A percentile compares a stretch with the other conserved stretches of the same genome.
phyloP scores from a whole-genome alignment of 768 basidiomycete species.

The Tylopilus subfusipes region DNA sequence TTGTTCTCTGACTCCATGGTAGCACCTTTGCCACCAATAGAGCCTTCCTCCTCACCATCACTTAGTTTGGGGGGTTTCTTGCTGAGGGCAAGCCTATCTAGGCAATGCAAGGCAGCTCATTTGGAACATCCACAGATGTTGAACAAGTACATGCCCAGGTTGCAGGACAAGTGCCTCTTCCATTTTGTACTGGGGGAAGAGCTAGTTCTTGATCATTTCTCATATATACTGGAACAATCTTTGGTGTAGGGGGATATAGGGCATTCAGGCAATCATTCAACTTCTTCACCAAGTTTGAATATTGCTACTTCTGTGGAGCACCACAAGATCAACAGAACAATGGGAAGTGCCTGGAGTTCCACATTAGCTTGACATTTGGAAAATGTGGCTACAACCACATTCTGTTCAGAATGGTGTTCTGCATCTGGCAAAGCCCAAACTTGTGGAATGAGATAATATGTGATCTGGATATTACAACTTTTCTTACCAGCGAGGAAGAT shows the following conservation, averaged over 20 bases:
- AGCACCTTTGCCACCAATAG: neutral
- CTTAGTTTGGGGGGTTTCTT: neutral
- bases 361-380: neutral
- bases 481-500: neutral
- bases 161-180: neutral
- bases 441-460: neutral
- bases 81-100: neutral
- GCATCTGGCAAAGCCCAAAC: constrained; percentile 1
- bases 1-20: neutral
- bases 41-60: neutral
- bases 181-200: neutral
- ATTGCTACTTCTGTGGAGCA: neutral
- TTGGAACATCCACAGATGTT: neutral
- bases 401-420: neutral
- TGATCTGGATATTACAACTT: neutral
- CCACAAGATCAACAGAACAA: neutral
- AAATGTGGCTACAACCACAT: constrained; percentile 1
- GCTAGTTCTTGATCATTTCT: neutral
- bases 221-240: neutral
- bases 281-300: neutral
- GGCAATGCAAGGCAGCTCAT: neutral
- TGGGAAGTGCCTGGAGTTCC: neutral
- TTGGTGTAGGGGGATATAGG: neutral
- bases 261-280: neutral
- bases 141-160: neutral